Base-by-base conservation (phyloP, 768 basidiomycete genomes). In the Mycena capillaripes region DNA sequence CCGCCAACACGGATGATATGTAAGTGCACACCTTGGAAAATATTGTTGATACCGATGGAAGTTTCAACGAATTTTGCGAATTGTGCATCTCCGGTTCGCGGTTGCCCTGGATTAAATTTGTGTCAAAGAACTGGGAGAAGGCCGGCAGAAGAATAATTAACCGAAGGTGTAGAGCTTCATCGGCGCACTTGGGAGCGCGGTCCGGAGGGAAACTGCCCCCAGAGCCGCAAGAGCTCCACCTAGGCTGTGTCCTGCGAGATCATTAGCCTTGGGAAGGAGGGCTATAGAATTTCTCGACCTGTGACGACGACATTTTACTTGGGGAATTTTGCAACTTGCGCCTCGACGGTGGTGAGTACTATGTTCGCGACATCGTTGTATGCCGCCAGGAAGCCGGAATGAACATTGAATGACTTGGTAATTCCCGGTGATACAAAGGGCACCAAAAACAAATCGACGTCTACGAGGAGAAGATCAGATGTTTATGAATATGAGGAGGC, bases 11-110 rank as follows among this genome's bases (percentile, higher is more conserved):
- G 17, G 11, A 38, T 44, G 29, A 34, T 8, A n/a, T 11, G 16
- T 23, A 48, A 30, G 32, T 21, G 23, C 79, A 53, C 58, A 85
- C 86, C 83, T 76, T 88, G 81, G 74, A 82, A 87, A 62, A 86
- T 81, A 70, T 85, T 85, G 2, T 74, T 55, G 6, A 66, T 60
- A 2, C 86, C 86, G 16, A 89, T 66, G 11, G 70, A 64, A 10
- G 71, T 69, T 66, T 88, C 87, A 10, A 86, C 83, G 7, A 85
- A 77, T 3, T 83, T 77, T 9, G 85, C 84, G 72, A 84, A 89
- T 3, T 76, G 76, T 0, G 71, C 70, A 65, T 89, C 80, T 10
- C 88, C 89, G 12, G 83, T 84, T 29, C 89, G 80, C n/a, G 88
- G 89, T 78, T 89, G 89, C 19, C 88, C 88, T 88, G 58, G 9